Evolutionary conservation across 2,329 filamentous ascomycete species (phyloP), one percentile per base, ranked within the genome.

Genomic region (Zopfia rhizophila): DNA sequence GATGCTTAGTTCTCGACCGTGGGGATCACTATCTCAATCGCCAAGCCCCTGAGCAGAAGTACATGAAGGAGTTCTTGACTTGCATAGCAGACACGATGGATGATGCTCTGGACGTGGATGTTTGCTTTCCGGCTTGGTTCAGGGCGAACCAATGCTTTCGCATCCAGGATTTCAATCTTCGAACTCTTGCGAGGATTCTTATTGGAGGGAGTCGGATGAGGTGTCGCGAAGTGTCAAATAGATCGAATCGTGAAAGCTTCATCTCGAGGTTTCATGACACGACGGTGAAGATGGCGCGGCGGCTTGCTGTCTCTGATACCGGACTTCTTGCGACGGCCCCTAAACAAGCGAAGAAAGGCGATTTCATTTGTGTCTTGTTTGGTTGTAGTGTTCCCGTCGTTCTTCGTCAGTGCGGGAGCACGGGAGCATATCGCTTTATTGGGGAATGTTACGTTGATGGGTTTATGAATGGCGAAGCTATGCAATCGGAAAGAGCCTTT

Each of bases 351-450:
- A 3, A 29, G 6, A 8, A 32, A 19, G 53, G 48, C n/a, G 54
- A 55, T 30, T 40, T 29, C 12, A 16, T 60, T 2, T 59, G 53
- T 29, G 57, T 60, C 19, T 30, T 60, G 3, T 35, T 47, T 19
- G 57, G 57, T 3, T 60, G 57, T 32, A 53, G 46, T 18, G 56
- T 60, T 6, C 57, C 57, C 7, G 42, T 59, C 22, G 36, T 60
- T 7, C 41, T 60, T 12, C 48, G 55, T n/a, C 8, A n/a, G 24
- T 27, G 8, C 8, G n/a, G 24, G 8, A 27, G 8, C 8, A 27
- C 8, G n/a, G 24, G n/a, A 8, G 24, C 24, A n/a, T 27, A n/a
- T 8, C n/a, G 8, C 8, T 8, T 27, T 8, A 27, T 27, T n/a
- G 24, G 24, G 24, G 24, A 27, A n/a, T 27, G 24, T n/a, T 27